These are phyloP conservation scores for Tricholoma sp. DNA, from an alignment of 768 basidiomycete genomes.

Conservation along the genomic window DNA sequence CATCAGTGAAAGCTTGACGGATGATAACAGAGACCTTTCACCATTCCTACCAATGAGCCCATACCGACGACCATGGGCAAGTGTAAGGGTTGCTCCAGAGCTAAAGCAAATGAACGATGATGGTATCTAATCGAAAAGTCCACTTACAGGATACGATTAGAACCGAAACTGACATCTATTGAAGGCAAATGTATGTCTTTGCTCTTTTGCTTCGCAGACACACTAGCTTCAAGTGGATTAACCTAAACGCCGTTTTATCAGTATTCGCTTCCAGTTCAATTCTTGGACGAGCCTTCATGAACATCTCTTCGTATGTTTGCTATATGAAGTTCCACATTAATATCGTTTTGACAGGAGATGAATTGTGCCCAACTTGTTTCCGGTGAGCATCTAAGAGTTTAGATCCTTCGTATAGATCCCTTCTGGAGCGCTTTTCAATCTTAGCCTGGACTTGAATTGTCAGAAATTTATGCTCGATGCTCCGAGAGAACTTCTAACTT, in stretches of 20 bases:
- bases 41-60: constrained; percentile 90
- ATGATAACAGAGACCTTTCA: constrained; percentile 16
- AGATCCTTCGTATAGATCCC: constrained; percentile 93
- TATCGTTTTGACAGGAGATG: not conserved
- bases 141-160: constrained; percentile 82
- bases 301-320: constrained; percentile 99
- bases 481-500: constrained; percentile 36
- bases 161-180: constrained; percentile 95
- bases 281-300: constrained; percentile 73
- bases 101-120: constrained; percentile 30
- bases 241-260: constrained; percentile 40
- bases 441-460: constrained; percentile 58
- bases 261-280: not conserved
- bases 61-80: constrained; percentile 86
- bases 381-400: constrained; percentile 90
- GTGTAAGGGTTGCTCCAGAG: constrained; percentile 79
- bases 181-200: constrained; percentile 94
- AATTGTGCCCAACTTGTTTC: constrained; percentile 59
- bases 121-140: not conserved
- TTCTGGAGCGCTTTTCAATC: constrained; percentile 89
- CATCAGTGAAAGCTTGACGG: not conserved
- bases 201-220: constrained; percentile 84
- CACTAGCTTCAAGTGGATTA: constrained; percentile 84
- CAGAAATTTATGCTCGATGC: not conserved
- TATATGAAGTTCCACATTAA: constrained; percentile 25